These are phyloP conservation scores for Melanomma pulvis-pyrius DNA, from an alignment of 495 filamentous ascomycete genomes.

Conservation along the genomic window DNA sequence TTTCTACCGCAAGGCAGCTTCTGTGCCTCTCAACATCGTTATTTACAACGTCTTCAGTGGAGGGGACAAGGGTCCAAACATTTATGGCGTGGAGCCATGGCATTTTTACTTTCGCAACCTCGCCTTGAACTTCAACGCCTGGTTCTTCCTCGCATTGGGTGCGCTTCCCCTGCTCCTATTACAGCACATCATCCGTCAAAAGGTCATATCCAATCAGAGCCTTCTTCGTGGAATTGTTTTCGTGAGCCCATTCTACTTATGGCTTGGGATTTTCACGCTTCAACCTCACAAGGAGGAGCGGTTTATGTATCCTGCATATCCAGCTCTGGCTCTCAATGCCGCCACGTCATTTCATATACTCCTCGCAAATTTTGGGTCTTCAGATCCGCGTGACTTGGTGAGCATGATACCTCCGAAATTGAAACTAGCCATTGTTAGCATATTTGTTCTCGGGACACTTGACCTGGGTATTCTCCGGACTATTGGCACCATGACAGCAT, in stretches of 20 bases:
- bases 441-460: constrained; percentile 59
- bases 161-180: constrained; percentile 64
- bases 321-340: constrained; percentile 87
- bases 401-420: constrained; percentile 70
- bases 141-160: constrained; percentile 81
- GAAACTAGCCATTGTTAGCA: constrained; percentile 64
- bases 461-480: constrained; percentile 70
- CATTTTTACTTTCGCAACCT: constrained; percentile 94
- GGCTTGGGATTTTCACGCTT: constrained; percentile 86
- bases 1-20: constrained; percentile 76
- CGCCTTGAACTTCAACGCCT: constrained; percentile 90
- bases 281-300: constrained; percentile 98
- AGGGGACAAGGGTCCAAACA: constrained; percentile 76
- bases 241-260: constrained; percentile 86
- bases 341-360: constrained; percentile 81
- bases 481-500: constrained; percentile 80
- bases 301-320: constrained; percentile 98
- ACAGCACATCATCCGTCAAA: constrained; percentile 51
- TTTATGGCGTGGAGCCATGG: constrained; percentile 97
- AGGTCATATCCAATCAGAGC: constrained; percentile 45
- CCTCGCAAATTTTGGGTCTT: constrained; percentile 69
- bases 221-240: constrained; percentile 73
- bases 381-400: constrained; percentile 63
- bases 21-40: constrained; percentile 91
- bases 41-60: constrained; percentile 91